Base-by-base conservation (phyloP, 306 rosid genomes). In the Arachis hypogaea region DNA sequence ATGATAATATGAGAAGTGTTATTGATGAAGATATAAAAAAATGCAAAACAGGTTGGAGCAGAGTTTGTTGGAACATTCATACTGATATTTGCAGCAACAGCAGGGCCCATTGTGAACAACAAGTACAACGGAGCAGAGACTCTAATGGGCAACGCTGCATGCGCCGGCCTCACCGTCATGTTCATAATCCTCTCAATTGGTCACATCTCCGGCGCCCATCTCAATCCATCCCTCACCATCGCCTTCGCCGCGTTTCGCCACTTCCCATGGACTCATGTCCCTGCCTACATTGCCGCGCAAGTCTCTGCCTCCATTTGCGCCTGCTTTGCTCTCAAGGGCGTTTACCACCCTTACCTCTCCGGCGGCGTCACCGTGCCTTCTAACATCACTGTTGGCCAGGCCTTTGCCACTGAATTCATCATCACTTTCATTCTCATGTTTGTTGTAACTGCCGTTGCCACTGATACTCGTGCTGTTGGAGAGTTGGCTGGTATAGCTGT, bases 61-160 rank as follows among this genome's bases (percentile, higher is more conserved):
- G 98, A 93, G 86, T 93, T 93, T 57, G 97, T 93, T 68, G 98
- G 98, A 4, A 93, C 98, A 0, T 93, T 93, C 87, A 80, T 93
- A 59, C 42, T 93, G 65, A 93, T 93, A 85, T 93, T 88, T 59
- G 91, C 80, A 9, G 97, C 98, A 30, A 78, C 97, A 1, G 98
- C 98, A 2, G 98, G 92, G 12, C 98, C 98, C 0, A 93, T 93
- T 14, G 86, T 93, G 71, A 93, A 93, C 94, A 82, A 88, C 72
- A 93, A 93, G 81, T 93, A 91, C 90, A 9, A 65, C 4, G 97
- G 96, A 68, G 90, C 78, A 0, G 98, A 88, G 78, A 47, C 81
- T 0, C 78, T 91, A 7, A 80, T 91, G 5, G 98, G 98, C 5
- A 93, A 93, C 5, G 97, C 97, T 5, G 94, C 98, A 0, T 82